These are phyloP conservation scores for Salicornia ramosissima DNA, from an alignment of 148 eudicot species.

Conservation along the genomic window DNA sequence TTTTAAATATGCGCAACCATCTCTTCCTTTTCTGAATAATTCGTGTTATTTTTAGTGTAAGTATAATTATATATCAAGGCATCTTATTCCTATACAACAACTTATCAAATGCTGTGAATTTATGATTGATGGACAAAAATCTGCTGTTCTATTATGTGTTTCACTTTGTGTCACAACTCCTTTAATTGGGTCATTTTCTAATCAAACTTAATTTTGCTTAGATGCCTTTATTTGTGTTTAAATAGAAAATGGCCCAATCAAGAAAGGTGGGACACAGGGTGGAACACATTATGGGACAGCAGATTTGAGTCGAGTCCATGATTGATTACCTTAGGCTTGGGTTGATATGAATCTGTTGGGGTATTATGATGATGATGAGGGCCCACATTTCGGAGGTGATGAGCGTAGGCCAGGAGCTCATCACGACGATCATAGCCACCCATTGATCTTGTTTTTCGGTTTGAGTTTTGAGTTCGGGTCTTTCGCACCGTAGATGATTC, in stretches of 20 bases:
- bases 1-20: slow-evolving; percentile 22
- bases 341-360: slow-evolving; percentile 15
- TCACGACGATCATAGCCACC: slow-evolving; percentile 51
- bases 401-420: slow-evolving; percentile 52
- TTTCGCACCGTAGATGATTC: slow-evolving; percentile 32
- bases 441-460: slow-evolving; percentile 4
- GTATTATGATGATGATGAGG: slow-evolving; percentile 14
- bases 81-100: neutral
- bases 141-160: neutral
- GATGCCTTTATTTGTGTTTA: no score
- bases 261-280: no score
- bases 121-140: neutral
- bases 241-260: no score
- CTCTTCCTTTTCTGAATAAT: slow-evolving; percentile 33
- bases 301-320: no score
- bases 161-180: no score
- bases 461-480: slow-evolving; percentile 10
- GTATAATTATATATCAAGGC: neutral
- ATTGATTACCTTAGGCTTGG: slow-evolving; percentile 34
- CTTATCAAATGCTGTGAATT: neutral
- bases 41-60: neutral
- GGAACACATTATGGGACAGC: no score
- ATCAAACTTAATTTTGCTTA: no score
- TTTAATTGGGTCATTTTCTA: no score
- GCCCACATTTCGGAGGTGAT: slow-evolving; percentile 30